Conservation (phyloP, 2,329 filamentous ascomycete species). For the Neonectria neomacrospora region DNA sequence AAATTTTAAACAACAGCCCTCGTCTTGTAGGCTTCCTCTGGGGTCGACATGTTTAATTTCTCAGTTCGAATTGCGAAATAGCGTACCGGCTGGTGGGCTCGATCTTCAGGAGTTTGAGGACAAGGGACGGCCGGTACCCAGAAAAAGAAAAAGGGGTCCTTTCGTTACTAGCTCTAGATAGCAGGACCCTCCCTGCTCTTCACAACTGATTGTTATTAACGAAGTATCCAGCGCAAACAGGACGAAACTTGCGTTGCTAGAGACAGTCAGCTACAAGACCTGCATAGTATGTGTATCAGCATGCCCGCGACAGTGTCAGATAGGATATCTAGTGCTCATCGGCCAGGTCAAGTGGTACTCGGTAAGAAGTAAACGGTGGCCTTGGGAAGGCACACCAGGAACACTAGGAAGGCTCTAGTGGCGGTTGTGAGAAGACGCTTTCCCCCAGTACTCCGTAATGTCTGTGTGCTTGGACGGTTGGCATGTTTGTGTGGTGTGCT, state of each 20-base stretch:
- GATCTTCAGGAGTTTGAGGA: background rate
- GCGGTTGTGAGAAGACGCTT: background rate
- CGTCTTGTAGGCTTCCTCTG: slow-evolving; percentile 1
- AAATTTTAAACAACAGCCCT: slow-evolving; percentile 14
- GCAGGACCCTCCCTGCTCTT: slow-evolving; percentile 6
- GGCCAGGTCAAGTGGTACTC: background rate
- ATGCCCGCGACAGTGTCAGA: background rate
- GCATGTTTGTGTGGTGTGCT: background rate
- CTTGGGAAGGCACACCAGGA: background rate
- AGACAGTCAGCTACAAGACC: background rate
- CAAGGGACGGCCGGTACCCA: background rate
- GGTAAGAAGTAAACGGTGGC: background rate
- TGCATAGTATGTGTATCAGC: background rate
- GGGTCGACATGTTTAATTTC: slow-evolving; percentile 8
- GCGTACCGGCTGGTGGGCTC: background rate
- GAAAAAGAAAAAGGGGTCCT: slow-evolving; percentile 6
- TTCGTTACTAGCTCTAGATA: slow-evolving; percentile 6
- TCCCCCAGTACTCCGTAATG: background rate
- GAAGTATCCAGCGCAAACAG: slow-evolving; percentile 3
- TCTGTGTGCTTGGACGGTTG: background rate
- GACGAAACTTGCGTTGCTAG: background rate
- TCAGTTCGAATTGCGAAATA: slow-evolving; percentile 7
- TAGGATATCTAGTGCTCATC: background rate
- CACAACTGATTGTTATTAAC: slow-evolving; percentile 13
- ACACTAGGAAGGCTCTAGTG: background rate